Percentiles rank a stretch among this genome's conserved stretches.
Evolutionary conservation across 2,329 filamentous ascomycete species (phyloP).

Genomic region (Reticulascus tulasneorum): DNA sequence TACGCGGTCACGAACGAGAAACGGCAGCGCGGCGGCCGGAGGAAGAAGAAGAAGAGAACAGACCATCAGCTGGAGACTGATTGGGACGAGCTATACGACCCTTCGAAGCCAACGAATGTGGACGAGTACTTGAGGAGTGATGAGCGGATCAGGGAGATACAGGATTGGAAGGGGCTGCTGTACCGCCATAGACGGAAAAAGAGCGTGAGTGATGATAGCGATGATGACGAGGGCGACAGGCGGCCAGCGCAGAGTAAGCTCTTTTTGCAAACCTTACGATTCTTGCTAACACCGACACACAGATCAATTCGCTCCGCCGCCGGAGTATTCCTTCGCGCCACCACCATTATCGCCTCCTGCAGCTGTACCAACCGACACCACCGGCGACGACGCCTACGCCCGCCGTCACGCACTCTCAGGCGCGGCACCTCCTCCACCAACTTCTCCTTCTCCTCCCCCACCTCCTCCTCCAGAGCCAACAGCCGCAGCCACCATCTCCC

Average conservation of each 20-base stretch:
- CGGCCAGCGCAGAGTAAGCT: constrained; percentile 18
- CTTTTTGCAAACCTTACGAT: constrained; percentile 13
- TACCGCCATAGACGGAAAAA: constrained; percentile 63
- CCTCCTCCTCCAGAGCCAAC: constrained; percentile 32
- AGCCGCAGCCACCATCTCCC: constrained; percentile 63
- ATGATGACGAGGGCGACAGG: constrained; percentile 38
- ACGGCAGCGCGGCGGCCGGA: constrained; percentile 71
- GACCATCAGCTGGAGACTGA: constrained; percentile 58
- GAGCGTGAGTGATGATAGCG: constrained; percentile 36
- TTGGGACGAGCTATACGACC: constrained; percentile 92
- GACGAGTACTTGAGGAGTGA: constrained; percentile 82
- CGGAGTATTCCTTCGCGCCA: constrained; percentile 53
- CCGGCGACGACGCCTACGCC: constrained; percentile 67
- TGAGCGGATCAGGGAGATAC: constrained; percentile 73
- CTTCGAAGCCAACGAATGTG: constrained; percentile 74
- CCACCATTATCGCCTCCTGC: constrained; percentile 42
- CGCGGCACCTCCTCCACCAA: constrained; percentile 24
- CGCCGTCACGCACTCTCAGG: constrained; percentile 56
- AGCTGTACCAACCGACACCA: constrained; percentile 51
- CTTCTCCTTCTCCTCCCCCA: constrained; percentile 20
- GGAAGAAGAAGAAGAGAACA: constrained; percentile 63
- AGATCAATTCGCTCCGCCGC: constrained; percentile 60
- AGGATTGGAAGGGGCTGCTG: constrained; percentile 80
- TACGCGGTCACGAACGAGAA: constrained; percentile 57
- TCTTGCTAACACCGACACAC: constrained; percentile 16